Conservation (phyloP, 805 yeast genomes). For the Yamadazyma laniorum region DNA sequence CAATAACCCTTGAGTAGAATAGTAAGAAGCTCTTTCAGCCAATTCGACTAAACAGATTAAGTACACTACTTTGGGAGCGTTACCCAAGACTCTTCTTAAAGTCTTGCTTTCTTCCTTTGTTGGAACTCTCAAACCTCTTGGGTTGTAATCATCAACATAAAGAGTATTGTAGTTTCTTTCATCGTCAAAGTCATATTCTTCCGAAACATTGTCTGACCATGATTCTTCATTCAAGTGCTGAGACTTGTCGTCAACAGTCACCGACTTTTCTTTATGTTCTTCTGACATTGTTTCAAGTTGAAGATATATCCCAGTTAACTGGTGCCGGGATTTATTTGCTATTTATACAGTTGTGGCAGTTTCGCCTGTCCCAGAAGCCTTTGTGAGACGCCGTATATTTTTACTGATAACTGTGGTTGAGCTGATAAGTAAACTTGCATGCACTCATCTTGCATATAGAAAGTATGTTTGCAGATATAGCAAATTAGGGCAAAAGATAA, state of each 20-base stretch:
- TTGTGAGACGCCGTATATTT: no score
- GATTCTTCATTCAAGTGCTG: slow-evolving; percentile 9
- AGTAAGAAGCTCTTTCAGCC: slow-evolving; percentile 57
- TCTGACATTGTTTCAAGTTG: background rate
- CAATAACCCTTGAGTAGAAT: slow-evolving; percentile 44
- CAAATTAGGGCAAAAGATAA: no score
- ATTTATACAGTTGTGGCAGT: no score
- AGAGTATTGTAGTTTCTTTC: slow-evolving; percentile 20
- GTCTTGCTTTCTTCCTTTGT: slow-evolving; percentile 24
- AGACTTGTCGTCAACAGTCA: slow-evolving; percentile 2
- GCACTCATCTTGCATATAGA: no score
- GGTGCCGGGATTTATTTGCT: no score
- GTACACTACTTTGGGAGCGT: slow-evolving; percentile 49
- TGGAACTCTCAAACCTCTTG: slow-evolving; percentile 37
- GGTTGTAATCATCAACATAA: slow-evolving; percentile 34
- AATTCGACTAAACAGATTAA: slow-evolving; percentile 51
- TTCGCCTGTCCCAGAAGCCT: no score
- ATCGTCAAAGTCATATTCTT: slow-evolving; percentile 22
- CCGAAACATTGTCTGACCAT: slow-evolving; percentile 14
- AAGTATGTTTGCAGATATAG: no score
- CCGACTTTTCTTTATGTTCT: background rate
- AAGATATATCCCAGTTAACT: no score
- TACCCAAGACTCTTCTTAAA: slow-evolving; percentile 41
- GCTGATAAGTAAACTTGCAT: no score
- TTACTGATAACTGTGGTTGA: background rate